A percentile compares a stretch with the other conserved stretches of the same genome.
Conservation (phyloP, 768 basidiomycete genomes). For the Tubosaeta sp. region DNA sequence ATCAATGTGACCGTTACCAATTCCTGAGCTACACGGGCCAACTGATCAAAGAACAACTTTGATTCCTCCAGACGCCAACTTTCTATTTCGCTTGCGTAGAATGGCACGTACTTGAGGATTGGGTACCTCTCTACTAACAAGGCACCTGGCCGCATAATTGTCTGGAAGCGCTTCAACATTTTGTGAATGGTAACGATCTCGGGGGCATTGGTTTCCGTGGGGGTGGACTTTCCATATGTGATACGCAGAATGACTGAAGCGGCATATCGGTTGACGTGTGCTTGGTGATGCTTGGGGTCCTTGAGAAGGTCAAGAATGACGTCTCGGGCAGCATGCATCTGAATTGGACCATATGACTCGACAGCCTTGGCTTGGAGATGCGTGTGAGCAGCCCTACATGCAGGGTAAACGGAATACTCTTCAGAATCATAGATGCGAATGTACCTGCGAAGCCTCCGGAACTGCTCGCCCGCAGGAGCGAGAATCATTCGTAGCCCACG, state of each 20-base stretch:
- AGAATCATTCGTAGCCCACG: slow-evolving; percentile 57
- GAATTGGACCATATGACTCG: slow-evolving; percentile 44
- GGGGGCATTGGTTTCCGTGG: slow-evolving; percentile 26
- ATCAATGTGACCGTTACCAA: slow-evolving; percentile 32
- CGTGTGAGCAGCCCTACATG: slow-evolving; percentile 49
- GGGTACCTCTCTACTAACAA: slow-evolving; percentile 35
- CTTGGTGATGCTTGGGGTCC: slow-evolving; percentile 43
- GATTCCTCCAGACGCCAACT: slow-evolving; percentile 55
- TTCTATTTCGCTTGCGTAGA: slow-evolving; percentile 54
- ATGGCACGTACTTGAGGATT: slow-evolving; percentile 48
- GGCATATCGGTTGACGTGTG: slow-evolving; percentile 46
- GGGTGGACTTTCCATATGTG: slow-evolving; percentile 33
- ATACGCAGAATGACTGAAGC: slow-evolving; percentile 34
- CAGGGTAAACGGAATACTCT: not conserved
- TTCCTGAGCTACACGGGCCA: slow-evolving; percentile 41
- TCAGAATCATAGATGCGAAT: not conserved
- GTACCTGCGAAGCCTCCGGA: slow-evolving; percentile 59
- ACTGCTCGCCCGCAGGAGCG: slow-evolving; percentile 52
- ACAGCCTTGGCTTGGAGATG: slow-evolving; percentile 54
- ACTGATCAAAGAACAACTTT: slow-evolving; percentile 49
- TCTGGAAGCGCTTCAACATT: slow-evolving; percentile 33
- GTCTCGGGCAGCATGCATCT: slow-evolving; percentile 36
- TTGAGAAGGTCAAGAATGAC: slow-evolving; percentile 30
- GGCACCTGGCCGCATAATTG: slow-evolving; percentile 34
- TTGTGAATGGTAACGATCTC: slow-evolving; percentile 33